Base-by-base conservation (phyloP, 306 rosid species). In the Fagus crenata region DNA sequence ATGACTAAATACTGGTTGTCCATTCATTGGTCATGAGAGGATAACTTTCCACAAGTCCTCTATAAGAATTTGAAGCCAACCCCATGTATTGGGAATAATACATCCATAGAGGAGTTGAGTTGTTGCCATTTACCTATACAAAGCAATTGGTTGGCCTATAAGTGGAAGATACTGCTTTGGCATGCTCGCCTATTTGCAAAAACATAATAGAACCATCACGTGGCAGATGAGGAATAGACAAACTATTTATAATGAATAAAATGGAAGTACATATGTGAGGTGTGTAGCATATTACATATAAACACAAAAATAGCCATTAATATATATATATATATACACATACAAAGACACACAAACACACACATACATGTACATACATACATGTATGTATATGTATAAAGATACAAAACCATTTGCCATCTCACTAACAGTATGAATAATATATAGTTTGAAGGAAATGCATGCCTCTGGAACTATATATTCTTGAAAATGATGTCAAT, bases 121-220 rank as follows among this genome's bases (percentile, higher is more conserved):
- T n/a, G 73, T 69, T 36, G 49, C 3, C 59, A 61, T 74, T 72
- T 86, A 89, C 97, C 99, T 95, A 67, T 87, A 89, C 75, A 92
- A 63, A 39, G 99, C 97, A 82, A 92, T 90, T 7, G 99, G 97
- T 85, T 90, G 97, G 75, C 92, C 89, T 33, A 95, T 75, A 35
- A 95, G 95, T n/a, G 96, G 98, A 84, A 95, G 93, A 85, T 95
- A 95, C 86, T 95, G 98, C 91, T 92, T 95, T 22, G 96, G 98
- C 96, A 90, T 88, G 92, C 18, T 85, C 81, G 92, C 97, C 98
- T 94, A 78, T 54, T 80, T 53, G 61, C 70, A 84, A 43, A 77
- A 63, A 80, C 74, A 82, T 33, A 51, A 69, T 1, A 79, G n/a
- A 86, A 69, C 71, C 54, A 74, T 55, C 40, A 78, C 41, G 51